Evolutionary conservation across 768 basidiomycete genomes (phyloP), one percentile per base, ranked within the genome.

Genomic region (Terana coerulea): DNA sequence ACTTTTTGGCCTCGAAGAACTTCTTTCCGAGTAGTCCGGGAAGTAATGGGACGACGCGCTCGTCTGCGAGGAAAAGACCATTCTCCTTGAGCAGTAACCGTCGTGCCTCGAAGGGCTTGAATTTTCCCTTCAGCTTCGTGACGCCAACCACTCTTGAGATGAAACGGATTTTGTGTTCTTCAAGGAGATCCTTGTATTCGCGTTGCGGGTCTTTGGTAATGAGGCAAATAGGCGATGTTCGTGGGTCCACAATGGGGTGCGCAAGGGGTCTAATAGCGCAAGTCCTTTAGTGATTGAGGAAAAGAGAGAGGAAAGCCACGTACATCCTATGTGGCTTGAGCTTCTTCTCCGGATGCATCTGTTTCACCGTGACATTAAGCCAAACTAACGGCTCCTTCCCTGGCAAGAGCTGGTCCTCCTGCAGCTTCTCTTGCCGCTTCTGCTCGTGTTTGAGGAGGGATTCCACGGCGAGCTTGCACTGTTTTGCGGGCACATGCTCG

Each of bases 1-100:
- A 97, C 94, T 98, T 98, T 72, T 98, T 98, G 1, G 94, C 91
- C 26, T 90, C 80, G 60, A 98, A 93, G 80, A 91, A 98, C 61
- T 86, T 88, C 46, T 81, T 84, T 5, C 97, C 97, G 2, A 98
- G 75, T 41, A 98, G 70, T 54, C 81, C 82, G 1, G 95, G 95
- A 50, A 98, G 78, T 48, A 92, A 69, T n/a, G 88, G 87, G 31
- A 95, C 73, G 36, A 99, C 76, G 25, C 93, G 76, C 55, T 97
- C 92, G 69, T 99, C 97, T 14, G 92, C 93, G 44, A 98, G 76
- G 71, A 98, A 99, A 57, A 98, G 64, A 7, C 84, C 95, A 58
- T 95, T 88, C 65, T 97, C 93, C 64, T 87, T 88, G 59, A 95
- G 71, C 30, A 98, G 69, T 64, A 87, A 72, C 39, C 97, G 74